Conservation (phyloP, 2,329 filamentous ascomycete species). For the Chaetomium sp. region DNA sequence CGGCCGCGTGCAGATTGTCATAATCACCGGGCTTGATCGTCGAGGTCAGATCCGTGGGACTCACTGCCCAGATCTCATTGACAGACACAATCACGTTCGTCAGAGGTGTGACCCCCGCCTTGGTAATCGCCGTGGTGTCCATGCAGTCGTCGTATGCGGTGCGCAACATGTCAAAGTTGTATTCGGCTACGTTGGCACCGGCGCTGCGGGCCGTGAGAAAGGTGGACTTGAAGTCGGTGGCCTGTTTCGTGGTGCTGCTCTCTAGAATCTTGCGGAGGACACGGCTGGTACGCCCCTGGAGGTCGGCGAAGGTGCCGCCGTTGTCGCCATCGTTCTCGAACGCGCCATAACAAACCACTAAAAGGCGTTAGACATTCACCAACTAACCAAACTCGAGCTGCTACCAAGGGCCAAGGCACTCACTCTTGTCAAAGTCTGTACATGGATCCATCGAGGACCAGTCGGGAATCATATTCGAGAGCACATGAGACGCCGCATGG, state of each 20-base stretch:
- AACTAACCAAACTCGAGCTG: background rate
- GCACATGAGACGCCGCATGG: conserved; percentile 54
- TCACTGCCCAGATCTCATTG: conserved; percentile 32
- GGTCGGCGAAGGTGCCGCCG: background rate
- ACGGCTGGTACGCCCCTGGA: background rate
- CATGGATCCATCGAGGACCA: conserved; percentile 61
- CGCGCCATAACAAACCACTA: conserved; percentile 16
- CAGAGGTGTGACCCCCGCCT: conserved; percentile 50
- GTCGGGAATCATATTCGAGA: conserved; percentile 43
- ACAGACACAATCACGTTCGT: conserved; percentile 48
- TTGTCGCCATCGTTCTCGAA: conserved; percentile 1
- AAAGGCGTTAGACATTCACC: background rate
- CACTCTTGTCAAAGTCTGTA: conserved; percentile 56
- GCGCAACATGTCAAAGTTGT: conserved; percentile 62
- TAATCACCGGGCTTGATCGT: conserved; percentile 1
- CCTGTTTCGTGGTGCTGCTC: conserved; percentile 7
- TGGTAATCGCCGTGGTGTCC: conserved; percentile 51
- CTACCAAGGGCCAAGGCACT: background rate
- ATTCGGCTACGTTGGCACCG: conserved; percentile 37
- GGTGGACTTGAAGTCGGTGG: conserved; percentile 5
- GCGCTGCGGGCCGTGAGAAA: background rate
- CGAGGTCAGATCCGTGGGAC: conserved; percentile 1
- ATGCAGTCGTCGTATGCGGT: conserved; percentile 60
- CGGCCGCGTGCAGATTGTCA: conserved; percentile 3
- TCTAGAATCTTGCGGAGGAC: conserved; percentile 9